Evolutionary conservation across 306 rosid genomes (phyloP).

Genomic region (Dalbergia cultrata): DNA sequence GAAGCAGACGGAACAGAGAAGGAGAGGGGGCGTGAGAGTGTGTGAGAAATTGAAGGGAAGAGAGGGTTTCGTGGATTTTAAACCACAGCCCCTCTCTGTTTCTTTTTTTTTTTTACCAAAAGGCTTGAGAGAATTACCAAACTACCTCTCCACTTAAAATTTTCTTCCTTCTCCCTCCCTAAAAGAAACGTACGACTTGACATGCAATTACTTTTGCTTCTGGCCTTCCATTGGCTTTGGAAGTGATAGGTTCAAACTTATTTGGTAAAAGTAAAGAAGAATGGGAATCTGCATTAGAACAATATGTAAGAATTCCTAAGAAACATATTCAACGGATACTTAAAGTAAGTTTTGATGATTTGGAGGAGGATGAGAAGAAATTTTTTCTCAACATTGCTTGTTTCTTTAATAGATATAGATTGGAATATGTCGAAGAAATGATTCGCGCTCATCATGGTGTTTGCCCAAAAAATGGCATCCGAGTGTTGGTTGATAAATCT

Average conservation of each 20-base stretch:
- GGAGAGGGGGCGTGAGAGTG: no score
- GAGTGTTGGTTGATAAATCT: neutral
- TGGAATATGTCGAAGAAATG: neutral
- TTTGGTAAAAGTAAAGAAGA: neutral
- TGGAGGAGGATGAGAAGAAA: neutral
- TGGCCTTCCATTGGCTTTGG: conserved; percentile 35
- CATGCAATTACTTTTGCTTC: neutral
- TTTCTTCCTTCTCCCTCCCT: no score
- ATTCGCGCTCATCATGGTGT: neutral
- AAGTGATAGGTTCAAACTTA: conserved; percentile 19
- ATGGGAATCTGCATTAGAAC: conserved; percentile 2
- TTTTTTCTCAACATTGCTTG: conserved; percentile 27
- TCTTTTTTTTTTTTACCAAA: no score
- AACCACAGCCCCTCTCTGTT: no score
- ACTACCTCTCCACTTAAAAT: no score
- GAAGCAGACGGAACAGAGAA: no score
- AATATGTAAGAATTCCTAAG: conserved; percentile 16
- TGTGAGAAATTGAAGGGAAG: no score
- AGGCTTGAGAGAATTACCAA: no score
- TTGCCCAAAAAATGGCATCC: neutral
- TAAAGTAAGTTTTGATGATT: conserved; percentile 17
- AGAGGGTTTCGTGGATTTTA: no score
- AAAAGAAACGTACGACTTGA: no score
- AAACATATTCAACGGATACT: neutral
- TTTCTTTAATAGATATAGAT: conserved; percentile 10